A percentile compares a stretch with the other conserved stretches of the same genome.
Evolutionary conservation across 108 stramenopile genomes (phyloP).

Genomic region (Nannochloropsis salina): DNA sequence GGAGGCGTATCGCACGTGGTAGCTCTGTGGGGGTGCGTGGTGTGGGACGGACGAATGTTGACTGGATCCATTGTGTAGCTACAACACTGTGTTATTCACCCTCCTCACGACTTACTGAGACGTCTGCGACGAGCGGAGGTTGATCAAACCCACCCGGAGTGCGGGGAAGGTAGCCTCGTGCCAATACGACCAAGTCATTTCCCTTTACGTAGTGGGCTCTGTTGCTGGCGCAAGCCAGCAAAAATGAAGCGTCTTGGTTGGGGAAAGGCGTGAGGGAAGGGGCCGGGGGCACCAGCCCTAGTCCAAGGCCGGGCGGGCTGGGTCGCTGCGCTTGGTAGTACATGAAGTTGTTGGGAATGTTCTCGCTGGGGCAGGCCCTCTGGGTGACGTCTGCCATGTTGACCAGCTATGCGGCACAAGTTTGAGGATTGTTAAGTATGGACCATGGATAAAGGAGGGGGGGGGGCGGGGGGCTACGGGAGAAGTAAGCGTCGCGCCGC

Average conservation of each 20-base stretch:
- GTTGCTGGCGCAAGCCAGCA: not conserved
- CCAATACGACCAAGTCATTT: not conserved
- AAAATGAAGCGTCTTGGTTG: constrained; percentile 4
- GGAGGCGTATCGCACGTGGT: constrained; percentile 11
- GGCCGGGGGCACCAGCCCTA: not conserved
- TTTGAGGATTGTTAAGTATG: not conserved
- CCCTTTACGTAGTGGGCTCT: not conserved
- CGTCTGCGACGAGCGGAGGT: not conserved
- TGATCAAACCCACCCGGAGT: not conserved
- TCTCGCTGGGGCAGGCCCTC: constrained; percentile 1
- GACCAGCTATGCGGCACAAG: not conserved
- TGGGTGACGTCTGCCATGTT: not conserved
- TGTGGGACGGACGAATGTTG: not conserved
- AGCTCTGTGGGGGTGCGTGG: not conserved
- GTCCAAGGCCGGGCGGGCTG: not conserved
- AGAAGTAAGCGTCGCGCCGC: too few species aligned
- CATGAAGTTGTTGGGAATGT: not conserved
- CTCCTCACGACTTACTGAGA: not conserved
- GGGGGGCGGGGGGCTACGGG: too few species aligned
- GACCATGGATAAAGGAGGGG: not conserved
- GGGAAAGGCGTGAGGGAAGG: not conserved
- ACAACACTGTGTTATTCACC: not conserved
- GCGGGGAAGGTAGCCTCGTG: not conserved
- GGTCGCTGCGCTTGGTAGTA: not conserved
- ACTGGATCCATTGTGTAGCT: not conserved